These are phyloP conservation scores for Claviceps humidiphila DNA, from an alignment of 2,329 filamentous ascomycete species.

Conservation along the genomic window DNA sequence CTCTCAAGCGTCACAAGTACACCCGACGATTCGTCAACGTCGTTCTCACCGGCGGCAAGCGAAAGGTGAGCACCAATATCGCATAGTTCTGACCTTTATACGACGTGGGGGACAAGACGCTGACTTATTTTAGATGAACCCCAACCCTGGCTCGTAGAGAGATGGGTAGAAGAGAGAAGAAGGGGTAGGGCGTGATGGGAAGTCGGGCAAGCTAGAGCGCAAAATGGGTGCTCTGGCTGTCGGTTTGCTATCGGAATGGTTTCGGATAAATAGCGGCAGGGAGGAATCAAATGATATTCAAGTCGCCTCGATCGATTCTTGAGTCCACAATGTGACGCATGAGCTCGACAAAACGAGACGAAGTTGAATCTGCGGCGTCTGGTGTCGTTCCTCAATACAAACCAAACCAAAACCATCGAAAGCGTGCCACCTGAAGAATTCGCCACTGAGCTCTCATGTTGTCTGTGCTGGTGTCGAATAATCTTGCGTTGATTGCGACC, in stretches of 20 bases:
- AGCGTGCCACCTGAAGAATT: neutral
- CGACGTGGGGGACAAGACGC: conserved; percentile 3
- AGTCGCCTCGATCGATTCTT: conserved; percentile 22
- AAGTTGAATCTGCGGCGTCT: conserved; percentile 25
- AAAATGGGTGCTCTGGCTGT: no score
- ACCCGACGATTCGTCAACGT: conserved; percentile 98
- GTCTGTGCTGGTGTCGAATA: no score
- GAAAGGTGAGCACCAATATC: conserved; percentile 55
- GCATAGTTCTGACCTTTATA: neutral
- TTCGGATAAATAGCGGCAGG: conserved; percentile 13
- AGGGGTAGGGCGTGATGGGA: conserved; percentile 17
- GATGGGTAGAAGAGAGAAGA: conserved; percentile 10
- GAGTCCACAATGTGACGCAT: conserved; percentile 18
- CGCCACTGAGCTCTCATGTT: neutral
- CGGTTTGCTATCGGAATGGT: neutral
- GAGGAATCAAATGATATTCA: conserved; percentile 20
- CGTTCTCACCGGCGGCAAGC: conserved; percentile 93
- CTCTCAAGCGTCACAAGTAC: conserved; percentile 93
- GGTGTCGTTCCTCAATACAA: conserved; percentile 30
- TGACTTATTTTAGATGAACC: conserved; percentile 56
- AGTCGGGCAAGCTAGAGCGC: neutral
- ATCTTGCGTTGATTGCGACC: no score
- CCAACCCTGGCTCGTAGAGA: conserved; percentile 61
- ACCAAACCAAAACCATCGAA: conserved; percentile 17
- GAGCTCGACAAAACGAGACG: conserved; percentile 25